phyloP scores from a whole-genome alignment of 1,284 basidiomycete genomes.

The Tremellales sp. region DNA sequence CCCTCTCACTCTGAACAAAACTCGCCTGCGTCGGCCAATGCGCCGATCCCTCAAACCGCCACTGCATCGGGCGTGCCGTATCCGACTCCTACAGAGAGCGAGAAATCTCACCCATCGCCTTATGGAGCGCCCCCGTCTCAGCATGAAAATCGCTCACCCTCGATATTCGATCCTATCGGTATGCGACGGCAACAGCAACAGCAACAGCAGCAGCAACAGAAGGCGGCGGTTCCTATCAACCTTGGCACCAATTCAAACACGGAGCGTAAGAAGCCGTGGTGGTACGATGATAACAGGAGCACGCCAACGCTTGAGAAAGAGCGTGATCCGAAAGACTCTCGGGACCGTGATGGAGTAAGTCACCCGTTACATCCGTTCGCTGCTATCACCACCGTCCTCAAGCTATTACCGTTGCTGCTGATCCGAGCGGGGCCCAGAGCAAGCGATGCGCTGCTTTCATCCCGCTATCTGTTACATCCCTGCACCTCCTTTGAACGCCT shows the following conservation, averaged over 20 bases:
- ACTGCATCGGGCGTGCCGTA: not conserved
- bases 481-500: not conserved
- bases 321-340: conserved; percentile 15
- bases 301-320: conserved; percentile 18
- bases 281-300: conserved; percentile 29
- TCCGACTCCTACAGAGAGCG: not conserved
- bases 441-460: too few species aligned
- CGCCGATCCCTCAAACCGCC: not conserved
- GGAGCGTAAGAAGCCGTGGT: conserved; percentile 42
- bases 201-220: too few species aligned
- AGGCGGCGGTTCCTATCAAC: not conserved
- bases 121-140: not conserved
- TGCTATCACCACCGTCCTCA: not conserved
- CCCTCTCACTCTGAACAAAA: conserved; percentile 1
- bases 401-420: too few species aligned
- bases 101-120: not conserved
- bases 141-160: not conserved
- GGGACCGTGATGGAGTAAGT: conserved; percentile 29
- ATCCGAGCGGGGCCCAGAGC: too few species aligned
- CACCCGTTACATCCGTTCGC: not conserved
- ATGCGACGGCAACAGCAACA: not conserved
- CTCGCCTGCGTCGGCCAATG: conserved; percentile 1
- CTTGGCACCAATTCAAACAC: not conserved
- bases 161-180: not conserved
- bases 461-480: not conserved